These are phyloP conservation scores for Sporothrix brasiliensis DNA, from an alignment of 2,329 filamentous ascomycete genomes.

Conservation along the genomic window DNA sequence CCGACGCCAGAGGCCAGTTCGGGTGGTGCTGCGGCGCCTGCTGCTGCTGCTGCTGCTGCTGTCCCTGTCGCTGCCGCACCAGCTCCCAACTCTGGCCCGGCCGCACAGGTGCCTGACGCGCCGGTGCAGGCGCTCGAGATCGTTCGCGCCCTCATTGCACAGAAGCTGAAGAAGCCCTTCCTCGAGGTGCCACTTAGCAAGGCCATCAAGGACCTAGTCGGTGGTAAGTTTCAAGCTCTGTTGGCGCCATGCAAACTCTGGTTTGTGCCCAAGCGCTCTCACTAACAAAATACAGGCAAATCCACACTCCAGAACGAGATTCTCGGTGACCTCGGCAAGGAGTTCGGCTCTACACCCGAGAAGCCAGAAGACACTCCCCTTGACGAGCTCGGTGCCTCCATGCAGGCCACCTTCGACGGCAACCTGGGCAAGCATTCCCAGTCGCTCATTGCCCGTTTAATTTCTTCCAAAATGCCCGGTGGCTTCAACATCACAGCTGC, in stretches of 20 bases:
- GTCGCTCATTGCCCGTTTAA: constrained; percentile 87
- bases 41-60: constrained; percentile 56
- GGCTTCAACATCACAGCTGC: constrained; percentile 98
- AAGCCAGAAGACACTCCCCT: constrained; percentile 97
- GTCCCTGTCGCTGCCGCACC: constrained; percentile 60
- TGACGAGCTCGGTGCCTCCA: constrained; percentile 89
- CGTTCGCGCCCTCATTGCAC: constrained; percentile 83
- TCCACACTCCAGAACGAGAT: constrained; percentile 99
- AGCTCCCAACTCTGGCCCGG: constrained; percentile 77
- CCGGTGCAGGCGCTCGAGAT: constrained; percentile 90
- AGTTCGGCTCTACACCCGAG: constrained; percentile 96
- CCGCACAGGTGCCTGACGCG: constrained; percentile 80
- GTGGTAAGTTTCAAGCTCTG: constrained; percentile 66
- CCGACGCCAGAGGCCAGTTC: constrained; percentile 45
- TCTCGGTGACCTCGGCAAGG: constrained; percentile 93
- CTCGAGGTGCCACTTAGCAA: constrained; percentile 89
- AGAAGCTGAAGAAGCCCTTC: constrained; percentile 95
- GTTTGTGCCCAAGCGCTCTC: too few species aligned
- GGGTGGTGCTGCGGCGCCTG: constrained; percentile 56
- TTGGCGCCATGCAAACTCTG: neutral
- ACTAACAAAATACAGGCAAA: constrained; percentile 66
- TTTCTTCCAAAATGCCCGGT: constrained; percentile 99
- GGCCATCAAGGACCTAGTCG: constrained; percentile 97
- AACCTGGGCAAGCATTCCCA: constrained; percentile 96
- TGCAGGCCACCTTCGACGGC: constrained; percentile 99